Percentiles rank a stretch among this genome's conserved stretches.
These are phyloP conservation scores for Hypoxylon sp. DNA, from an alignment of 2,329 filamentous ascomycete species.

Conservation along the genomic window DNA sequence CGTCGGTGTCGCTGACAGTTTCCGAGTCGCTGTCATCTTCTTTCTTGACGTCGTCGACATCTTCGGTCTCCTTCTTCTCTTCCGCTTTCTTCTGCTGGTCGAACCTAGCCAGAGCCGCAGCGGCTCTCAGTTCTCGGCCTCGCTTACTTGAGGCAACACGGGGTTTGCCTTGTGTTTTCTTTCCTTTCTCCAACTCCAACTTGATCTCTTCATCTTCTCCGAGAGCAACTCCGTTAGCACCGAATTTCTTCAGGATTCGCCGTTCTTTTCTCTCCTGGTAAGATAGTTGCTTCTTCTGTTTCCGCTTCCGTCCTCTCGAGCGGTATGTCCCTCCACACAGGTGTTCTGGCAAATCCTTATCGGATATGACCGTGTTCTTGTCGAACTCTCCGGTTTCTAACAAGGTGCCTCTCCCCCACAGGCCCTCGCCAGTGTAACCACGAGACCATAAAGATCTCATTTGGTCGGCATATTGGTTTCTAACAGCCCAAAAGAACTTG, in stretches of 20 bases:
- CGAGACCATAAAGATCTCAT: slow-evolving; percentile 79
- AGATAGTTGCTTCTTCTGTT: slow-evolving; percentile 66
- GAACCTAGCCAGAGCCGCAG: slow-evolving; percentile 82
- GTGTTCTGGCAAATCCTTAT: slow-evolving; percentile 76
- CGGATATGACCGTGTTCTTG: slow-evolving; percentile 64
- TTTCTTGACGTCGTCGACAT: slow-evolving; percentile 51
- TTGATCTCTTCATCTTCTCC: slow-evolving; percentile 79
- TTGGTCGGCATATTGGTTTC: slow-evolving; percentile 79
- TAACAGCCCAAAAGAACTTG: slow-evolving; percentile 83
- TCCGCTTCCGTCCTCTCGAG: slow-evolving; percentile 71
- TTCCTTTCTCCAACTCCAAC: slow-evolving; percentile 76
- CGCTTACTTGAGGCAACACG: slow-evolving; percentile 81
- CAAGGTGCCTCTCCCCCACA: slow-evolving; percentile 82
- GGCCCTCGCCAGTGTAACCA: slow-evolving; percentile 82
- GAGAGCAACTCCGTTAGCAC: slow-evolving; percentile 75
- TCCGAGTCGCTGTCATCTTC: slow-evolving; percentile 58
- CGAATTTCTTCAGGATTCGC: slow-evolving; percentile 83
- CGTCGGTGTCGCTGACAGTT: slow-evolving; percentile 61
- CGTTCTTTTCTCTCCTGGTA: slow-evolving; percentile 82
- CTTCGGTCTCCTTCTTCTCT: slow-evolving; percentile 58
- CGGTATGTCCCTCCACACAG: slow-evolving; percentile 86
- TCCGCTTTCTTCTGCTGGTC: slow-evolving; percentile 71
- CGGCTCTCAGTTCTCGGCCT: slow-evolving; percentile 81
- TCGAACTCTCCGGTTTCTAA: slow-evolving; percentile 74
- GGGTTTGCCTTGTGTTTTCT: slow-evolving; percentile 74